A percentile compares a stretch with the other conserved stretches of the same genome.
Evolutionary conservation across 768 basidiomycete species (phyloP).

Genomic region (Scleroderma bovista): DNA sequence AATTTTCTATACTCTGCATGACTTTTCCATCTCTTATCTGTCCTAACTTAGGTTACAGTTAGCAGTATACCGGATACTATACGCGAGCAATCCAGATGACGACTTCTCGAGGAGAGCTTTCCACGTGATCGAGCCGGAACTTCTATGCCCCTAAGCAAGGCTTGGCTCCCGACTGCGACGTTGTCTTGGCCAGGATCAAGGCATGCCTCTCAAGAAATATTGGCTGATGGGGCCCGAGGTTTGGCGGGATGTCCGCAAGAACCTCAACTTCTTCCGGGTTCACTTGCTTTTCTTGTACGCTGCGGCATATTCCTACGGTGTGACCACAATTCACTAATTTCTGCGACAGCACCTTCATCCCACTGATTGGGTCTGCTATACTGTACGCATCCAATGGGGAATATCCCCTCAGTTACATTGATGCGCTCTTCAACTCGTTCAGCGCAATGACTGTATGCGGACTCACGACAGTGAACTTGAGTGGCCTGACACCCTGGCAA

Average conservation of each 20-base stretch:
- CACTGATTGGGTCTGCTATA: constrained; percentile 72
- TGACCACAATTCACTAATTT: not conserved
- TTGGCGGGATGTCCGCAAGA: constrained; percentile 29
- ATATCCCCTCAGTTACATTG: constrained; percentile 66
- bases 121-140: too few species aligned
- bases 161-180: not conserved
- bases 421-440: constrained; percentile 72
- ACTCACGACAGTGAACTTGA: constrained; percentile 64
- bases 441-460: constrained; percentile 78
- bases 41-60: constrained; percentile 17
- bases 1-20: constrained; percentile 24
- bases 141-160: too few species aligned
- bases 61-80: constrained; percentile 17
- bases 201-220: not conserved
- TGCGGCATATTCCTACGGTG: constrained; percentile 16
- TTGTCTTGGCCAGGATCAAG: not conserved
- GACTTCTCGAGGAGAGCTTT: not conserved
- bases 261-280: constrained; percentile 65
- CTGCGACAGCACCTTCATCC: constrained; percentile 57
- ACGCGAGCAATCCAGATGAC: constrained; percentile 19
- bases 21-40: constrained; percentile 8
- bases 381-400: constrained; percentile 80
- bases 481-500: constrained; percentile 63
- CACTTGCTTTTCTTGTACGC: constrained; percentile 55
- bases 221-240: constrained; percentile 1